A percentile compares a stretch with the other conserved stretches of the same genome.
phyloP scores from a whole-genome alignment of 2,329 filamentous ascomycete species.

The Magnaporthales sp. region DNA sequence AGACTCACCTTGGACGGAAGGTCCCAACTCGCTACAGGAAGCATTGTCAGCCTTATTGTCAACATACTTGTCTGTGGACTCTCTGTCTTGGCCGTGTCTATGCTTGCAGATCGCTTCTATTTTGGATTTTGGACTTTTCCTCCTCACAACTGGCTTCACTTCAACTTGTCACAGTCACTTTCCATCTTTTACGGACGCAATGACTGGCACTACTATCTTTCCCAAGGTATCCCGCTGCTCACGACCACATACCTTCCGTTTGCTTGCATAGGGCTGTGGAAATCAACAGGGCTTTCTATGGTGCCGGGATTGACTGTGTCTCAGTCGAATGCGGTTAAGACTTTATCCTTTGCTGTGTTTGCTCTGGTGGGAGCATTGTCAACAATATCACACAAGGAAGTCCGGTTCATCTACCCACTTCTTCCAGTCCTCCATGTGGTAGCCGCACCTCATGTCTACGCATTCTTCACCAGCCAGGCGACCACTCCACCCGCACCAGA shows the following conservation, averaged over 20 bases:
- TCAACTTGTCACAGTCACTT: conserved; percentile 82
- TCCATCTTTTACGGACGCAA: conserved; percentile 91
- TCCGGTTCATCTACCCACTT: conserved; percentile 91
- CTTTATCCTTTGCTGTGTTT: conserved; percentile 49
- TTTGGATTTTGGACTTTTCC: conserved; percentile 86
- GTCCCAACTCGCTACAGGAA: conserved; percentile 32
- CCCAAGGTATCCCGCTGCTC: conserved; percentile 80
- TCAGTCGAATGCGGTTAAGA: conserved; percentile 34
- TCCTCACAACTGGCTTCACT: conserved; percentile 76
- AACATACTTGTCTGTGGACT: conserved; percentile 58
- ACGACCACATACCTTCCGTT: conserved; percentile 80
- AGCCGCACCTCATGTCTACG: conserved; percentile 55
- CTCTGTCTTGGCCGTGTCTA: conserved; percentile 53
- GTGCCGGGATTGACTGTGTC: conserved; percentile 13
- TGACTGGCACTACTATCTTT: conserved; percentile 86
- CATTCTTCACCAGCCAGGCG: conserved; percentile 47
- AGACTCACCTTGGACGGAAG: conserved; percentile 28
- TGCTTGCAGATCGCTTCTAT: conserved; percentile 64
- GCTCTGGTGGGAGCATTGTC: conserved; percentile 59
- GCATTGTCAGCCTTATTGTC: conserved; percentile 44
- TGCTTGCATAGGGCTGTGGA: conserved; percentile 55
- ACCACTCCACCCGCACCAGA: conserved; percentile 5
- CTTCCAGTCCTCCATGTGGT: conserved; percentile 80
- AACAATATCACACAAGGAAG: conserved; percentile 87
- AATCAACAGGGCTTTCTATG: conserved; percentile 23